Percentiles rank a stretch among this genome's conserved stretches.
phyloP scores from a whole-genome alignment of 495 filamentous ascomycete species.

The Recurvomyces mirabilis region DNA sequence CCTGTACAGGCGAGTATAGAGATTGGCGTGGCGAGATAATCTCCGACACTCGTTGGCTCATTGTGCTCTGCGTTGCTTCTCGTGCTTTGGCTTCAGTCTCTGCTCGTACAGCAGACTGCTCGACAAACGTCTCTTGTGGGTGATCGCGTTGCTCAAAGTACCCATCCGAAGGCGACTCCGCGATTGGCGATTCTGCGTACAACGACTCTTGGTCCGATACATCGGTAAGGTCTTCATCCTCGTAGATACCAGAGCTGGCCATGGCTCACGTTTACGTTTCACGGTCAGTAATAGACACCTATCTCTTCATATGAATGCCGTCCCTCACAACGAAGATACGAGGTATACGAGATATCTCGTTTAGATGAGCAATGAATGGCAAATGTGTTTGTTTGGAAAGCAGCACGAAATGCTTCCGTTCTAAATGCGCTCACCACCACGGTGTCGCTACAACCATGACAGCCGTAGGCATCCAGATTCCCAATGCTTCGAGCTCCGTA shows the following conservation, averaged over 20 bases:
- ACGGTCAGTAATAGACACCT: background rate
- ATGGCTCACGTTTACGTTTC: background rate
- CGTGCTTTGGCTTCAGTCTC: slow-evolving; percentile 12
- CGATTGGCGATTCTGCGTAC: slow-evolving; percentile 8
- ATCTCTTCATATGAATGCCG: background rate
- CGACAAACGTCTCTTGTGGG: slow-evolving; percentile 8
- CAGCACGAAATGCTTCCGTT: background rate
- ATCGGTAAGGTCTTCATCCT: background rate
- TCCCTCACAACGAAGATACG: background rate
- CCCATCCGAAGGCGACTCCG: slow-evolving; percentile 8
- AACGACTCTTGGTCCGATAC: slow-evolving; percentile 2
- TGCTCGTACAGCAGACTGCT: slow-evolving; percentile 4
- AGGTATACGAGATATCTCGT: background rate
- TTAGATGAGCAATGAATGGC: background rate
- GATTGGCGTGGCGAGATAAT: slow-evolving; percentile 1
- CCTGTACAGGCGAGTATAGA: slow-evolving; percentile 3
- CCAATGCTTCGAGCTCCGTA: no score
- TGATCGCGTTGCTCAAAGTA: slow-evolving; percentile 8
- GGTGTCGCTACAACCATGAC: no score
- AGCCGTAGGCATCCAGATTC: no score
- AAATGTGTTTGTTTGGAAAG: background rate
- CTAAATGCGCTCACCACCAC: no score
- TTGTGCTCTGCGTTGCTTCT: slow-evolving; percentile 4
- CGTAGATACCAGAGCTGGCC: slow-evolving; percentile 5
- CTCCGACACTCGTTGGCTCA: background rate